A percentile compares a stretch with the other conserved stretches of the same genome.
Conservation (phyloP, 257 asterid species). For the Voacanga thouarsii region DNA sequence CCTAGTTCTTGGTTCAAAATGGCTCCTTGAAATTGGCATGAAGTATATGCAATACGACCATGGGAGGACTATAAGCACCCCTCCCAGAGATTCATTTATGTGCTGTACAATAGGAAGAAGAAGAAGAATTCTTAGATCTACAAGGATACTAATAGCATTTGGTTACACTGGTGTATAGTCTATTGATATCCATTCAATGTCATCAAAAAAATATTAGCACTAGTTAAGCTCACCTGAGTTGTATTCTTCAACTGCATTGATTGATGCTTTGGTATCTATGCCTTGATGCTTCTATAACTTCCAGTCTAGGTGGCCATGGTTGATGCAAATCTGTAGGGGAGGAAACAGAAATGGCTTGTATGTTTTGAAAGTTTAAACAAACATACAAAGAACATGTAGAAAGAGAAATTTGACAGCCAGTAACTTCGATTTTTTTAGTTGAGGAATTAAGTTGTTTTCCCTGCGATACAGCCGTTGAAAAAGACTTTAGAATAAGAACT, state of each 20-base stretch:
- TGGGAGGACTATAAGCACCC: too few relatives aligned
- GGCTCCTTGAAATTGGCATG: too few relatives aligned
- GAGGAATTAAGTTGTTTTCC: conserved; percentile 40
- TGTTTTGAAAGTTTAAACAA: not conserved
- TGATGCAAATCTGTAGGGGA: conserved; percentile 48
- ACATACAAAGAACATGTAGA: not conserved
- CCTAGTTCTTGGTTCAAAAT: too few relatives aligned
- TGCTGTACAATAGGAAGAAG: conserved; percentile 35
- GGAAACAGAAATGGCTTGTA: conserved; percentile 7
- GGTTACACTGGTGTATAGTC: not conserved
- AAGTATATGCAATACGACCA: too few relatives aligned
- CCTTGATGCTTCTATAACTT: conserved; percentile 73
- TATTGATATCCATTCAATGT: not conserved
- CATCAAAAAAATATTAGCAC: not conserved
- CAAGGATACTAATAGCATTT: not conserved
- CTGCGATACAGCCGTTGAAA: conserved; percentile 35
- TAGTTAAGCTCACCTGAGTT: conserved; percentile 54
- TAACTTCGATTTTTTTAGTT: conserved; percentile 50
- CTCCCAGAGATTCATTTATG: conserved; percentile 32
- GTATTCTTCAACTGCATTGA: conserved; percentile 85
- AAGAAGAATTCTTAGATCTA: not conserved
- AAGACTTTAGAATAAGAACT: not conserved
- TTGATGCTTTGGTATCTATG: conserved; percentile 85
- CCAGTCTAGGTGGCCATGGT: conserved; percentile 86
- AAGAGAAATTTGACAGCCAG: conserved; percentile 37